Conservation (phyloP, 768 basidiomycete species). For the Pleurotus tuber-regium region DNA sequence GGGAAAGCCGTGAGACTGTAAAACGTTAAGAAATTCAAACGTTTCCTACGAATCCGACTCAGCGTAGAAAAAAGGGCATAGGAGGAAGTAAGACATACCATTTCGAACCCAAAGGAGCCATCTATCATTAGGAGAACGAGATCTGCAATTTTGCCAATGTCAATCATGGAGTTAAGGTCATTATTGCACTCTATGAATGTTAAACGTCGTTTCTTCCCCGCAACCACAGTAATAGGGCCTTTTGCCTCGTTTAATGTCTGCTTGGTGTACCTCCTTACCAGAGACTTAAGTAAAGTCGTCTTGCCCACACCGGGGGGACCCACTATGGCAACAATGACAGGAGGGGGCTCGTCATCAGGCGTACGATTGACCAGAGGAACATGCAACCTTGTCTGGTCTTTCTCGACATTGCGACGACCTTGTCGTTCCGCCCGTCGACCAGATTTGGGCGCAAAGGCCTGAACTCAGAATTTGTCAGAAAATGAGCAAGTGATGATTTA, state of each 20-base stretch:
- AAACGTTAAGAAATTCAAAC: conserved; percentile 96
- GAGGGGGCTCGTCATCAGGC: conserved; percentile 88
- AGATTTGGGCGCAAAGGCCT: conserved; percentile 94
- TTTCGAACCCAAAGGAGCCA: conserved; percentile 97
- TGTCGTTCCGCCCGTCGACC: conserved; percentile 87
- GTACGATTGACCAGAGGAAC: conserved; percentile 95
- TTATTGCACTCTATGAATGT: conserved; percentile 98
- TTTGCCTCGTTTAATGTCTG: conserved; percentile 87
- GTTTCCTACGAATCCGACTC: conserved; percentile 66
- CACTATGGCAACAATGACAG: conserved; percentile 91
- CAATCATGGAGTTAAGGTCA: conserved; percentile 97
- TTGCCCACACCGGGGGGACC: conserved; percentile 98
- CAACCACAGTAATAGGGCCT: conserved; percentile 93
- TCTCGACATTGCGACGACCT: conserved; percentile 87
- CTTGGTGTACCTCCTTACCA: conserved; percentile 91
- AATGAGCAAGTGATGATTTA: not conserved
- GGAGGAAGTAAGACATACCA: conserved; percentile 64
- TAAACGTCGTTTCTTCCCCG: conserved; percentile 88
- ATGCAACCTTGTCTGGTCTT: conserved; percentile 92
- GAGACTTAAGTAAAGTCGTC: conserved; percentile 87
- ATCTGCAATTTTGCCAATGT: conserved; percentile 95
- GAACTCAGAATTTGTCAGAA: conserved; percentile 4
- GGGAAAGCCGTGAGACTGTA: conserved; percentile 96
- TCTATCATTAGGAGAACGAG: conserved; percentile 97
- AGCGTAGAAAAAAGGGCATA: not conserved